A percentile compares a stretch with the other conserved stretches of the same genome.
Evolutionary conservation across 768 basidiomycete species (phyloP).

Genomic region (Termitomyces heimii): DNA sequence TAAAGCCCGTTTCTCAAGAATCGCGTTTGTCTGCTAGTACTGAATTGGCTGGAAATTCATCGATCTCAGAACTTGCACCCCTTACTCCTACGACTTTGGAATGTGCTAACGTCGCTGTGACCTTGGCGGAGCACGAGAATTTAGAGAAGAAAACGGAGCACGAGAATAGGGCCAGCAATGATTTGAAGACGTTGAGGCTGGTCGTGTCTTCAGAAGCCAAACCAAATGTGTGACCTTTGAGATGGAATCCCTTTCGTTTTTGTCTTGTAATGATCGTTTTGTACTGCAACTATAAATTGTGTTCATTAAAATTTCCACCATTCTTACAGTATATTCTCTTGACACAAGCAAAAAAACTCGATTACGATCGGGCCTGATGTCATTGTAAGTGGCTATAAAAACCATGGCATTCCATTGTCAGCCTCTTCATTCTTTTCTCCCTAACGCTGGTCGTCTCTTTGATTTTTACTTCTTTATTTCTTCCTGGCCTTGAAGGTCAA

Average conservation of each 20-base stretch:
- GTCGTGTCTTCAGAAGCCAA: constrained; percentile 4
- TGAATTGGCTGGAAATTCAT: constrained; percentile 2
- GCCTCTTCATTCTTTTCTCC: constrained; percentile 13
- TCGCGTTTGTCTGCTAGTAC: background rate
- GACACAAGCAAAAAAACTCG: background rate
- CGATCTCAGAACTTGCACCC: constrained; percentile 1
- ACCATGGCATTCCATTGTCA: constrained; percentile 3
- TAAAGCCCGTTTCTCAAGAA: constrained; percentile 3
- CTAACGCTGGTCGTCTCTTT: constrained; percentile 14
- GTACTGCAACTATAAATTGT: background rate
- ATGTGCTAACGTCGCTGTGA: background rate
- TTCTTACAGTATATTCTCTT: background rate
- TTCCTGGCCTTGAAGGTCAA: constrained; percentile 6
- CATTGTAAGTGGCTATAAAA: constrained; percentile 2
- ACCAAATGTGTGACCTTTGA: background rate
- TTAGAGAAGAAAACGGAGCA: background rate
- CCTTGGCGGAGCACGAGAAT: background rate
- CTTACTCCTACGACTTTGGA: constrained; percentile 4
- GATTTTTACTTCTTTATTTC: background rate
- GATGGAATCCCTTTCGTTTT: background rate
- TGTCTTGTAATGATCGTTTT: background rate
- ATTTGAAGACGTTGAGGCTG: constrained; percentile 13
- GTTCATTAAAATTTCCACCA: background rate
- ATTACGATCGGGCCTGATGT: constrained; percentile 5
- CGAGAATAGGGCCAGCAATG: constrained; percentile 1